Percentiles rank a stretch among this genome's conserved stretches.
phyloP scores from a whole-genome alignment of 1,284 basidiomycete genomes.

The Ganoderma resinaceum region DNA sequence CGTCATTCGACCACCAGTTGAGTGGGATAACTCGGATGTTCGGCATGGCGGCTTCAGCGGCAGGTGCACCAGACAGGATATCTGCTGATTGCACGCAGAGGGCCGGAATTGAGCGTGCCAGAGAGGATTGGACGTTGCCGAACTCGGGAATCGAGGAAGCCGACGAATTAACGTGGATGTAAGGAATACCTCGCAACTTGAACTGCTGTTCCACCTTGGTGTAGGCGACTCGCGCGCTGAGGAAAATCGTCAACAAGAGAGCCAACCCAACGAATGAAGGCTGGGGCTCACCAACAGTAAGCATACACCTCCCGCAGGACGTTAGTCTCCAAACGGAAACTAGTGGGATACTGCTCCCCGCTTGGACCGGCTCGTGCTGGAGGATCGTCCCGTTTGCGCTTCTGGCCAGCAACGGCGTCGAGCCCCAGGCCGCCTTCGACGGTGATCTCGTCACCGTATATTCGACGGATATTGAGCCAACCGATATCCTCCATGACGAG shows the following conservation, averaged over 20 bases:
- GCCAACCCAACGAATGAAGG: background rate
- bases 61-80: constrained; percentile 81
- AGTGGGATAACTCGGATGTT: constrained; percentile 89
- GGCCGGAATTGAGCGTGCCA: constrained; percentile 78
- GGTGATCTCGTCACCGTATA: constrained; percentile 53
- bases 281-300: constrained; percentile 72
- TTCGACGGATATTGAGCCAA: constrained; percentile 74
- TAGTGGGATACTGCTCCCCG: constrained; percentile 39
- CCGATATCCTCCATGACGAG: constrained; percentile 78
- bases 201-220: constrained; percentile 89
- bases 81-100: constrained; percentile 84
- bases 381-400: constrained; percentile 45
- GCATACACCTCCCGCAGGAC: constrained; percentile 77
- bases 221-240: constrained; percentile 89
- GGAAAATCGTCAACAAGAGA: constrained; percentile 3
- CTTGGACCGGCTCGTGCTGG: constrained; percentile 17
- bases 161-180: constrained; percentile 75
- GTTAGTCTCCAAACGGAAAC: constrained; percentile 74
- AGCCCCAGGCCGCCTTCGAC: constrained; percentile 24
- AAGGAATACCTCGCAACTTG: constrained; percentile 82
- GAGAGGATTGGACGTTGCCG: constrained; percentile 67
- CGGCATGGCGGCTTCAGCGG: constrained; percentile 89
- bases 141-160: constrained; percentile 51
- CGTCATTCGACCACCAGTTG: constrained; percentile 89
- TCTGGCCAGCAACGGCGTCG: constrained; percentile 37